Conservation (phyloP, 1,284 basidiomycete genomes). For the Hymenochaete sp. region DNA sequence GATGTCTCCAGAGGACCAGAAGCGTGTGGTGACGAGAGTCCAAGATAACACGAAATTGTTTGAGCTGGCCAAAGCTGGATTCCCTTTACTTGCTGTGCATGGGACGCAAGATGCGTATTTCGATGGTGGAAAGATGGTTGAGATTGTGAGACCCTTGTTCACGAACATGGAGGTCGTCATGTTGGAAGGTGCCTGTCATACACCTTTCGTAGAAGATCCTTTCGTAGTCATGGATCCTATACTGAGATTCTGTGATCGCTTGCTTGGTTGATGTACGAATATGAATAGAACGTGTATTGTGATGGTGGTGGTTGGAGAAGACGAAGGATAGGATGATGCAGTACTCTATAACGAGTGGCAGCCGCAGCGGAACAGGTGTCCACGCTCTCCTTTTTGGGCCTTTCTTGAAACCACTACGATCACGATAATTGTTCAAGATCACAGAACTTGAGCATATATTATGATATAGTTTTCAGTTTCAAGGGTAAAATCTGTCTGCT, state of each 20-base stretch:
- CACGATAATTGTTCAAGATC: too few species aligned
- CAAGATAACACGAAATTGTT: slow-evolving; percentile 29
- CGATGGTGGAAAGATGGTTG: slow-evolving; percentile 23
- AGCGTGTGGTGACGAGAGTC: slow-evolving; percentile 24
- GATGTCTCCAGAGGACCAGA: slow-evolving; percentile 27
- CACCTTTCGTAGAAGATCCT: slow-evolving; percentile 2
- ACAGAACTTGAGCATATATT: too few species aligned
- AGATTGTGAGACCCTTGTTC: slow-evolving; percentile 18
- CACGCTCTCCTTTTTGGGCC: too few species aligned
- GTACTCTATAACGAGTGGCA: too few species aligned
- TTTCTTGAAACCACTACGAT: too few species aligned
- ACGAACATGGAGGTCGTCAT: slow-evolving; percentile 5
- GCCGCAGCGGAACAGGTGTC: too few species aligned
- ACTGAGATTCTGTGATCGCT: slow-evolving; percentile 4
- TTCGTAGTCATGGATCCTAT: slow-evolving; percentile 8
- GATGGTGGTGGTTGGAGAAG: too few species aligned
- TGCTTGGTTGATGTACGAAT: too few species aligned
- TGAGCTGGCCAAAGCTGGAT: slow-evolving; percentile 23
- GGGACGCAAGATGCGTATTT: slow-evolving; percentile 28
- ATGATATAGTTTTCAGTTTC: too few species aligned
- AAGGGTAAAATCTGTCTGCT: too few species aligned
- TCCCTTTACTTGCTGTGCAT: slow-evolving; percentile 30
- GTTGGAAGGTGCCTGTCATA: slow-evolving; percentile 8
- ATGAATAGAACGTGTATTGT: too few species aligned
- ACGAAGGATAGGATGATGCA: too few species aligned